phyloP scores from a whole-genome alignment of 768 basidiomycete species.

The Xerocomellus amylosporus region DNA sequence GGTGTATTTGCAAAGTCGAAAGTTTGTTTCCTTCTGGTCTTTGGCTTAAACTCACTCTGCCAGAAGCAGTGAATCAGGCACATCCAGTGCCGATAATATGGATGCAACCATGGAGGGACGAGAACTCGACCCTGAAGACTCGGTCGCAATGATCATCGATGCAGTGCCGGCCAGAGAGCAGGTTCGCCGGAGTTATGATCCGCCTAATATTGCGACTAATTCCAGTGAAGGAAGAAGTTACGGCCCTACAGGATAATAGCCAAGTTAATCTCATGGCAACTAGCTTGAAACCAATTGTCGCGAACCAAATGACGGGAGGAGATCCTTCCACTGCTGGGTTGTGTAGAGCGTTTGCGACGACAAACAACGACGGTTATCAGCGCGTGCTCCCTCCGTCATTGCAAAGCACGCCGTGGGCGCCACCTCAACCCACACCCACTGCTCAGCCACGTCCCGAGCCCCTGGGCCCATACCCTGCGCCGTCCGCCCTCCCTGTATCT shows the following conservation, averaged over 20 bases:
- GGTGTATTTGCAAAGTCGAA: constrained; percentile 13
- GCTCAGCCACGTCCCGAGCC: constrained; percentile 22
- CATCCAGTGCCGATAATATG: background rate
- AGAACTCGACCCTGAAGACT: background rate
- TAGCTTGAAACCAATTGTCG: background rate
- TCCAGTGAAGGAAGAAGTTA: background rate
- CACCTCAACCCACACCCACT: constrained; percentile 26
- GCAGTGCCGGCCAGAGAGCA: no score
- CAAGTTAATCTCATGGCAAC: background rate
- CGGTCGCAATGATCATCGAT: background rate
- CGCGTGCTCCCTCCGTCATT: no score
- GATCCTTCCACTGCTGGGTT: background rate
- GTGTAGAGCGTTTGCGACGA: no score
- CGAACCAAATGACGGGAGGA: background rate
- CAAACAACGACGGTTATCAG: no score
- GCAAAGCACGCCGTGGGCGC: no score
- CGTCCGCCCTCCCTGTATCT: constrained; percentile 29
- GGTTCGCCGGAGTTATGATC: background rate
- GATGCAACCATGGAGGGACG: background rate
- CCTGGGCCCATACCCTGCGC: constrained; percentile 33
- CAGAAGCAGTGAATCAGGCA: background rate
- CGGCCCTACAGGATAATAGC: background rate
- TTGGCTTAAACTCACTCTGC: background rate
- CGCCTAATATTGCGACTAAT: background rate
- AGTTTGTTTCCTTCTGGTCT: background rate